Evolutionary conservation across 805 yeast genomes (phyloP).

Genomic region (Saturnispora saitoi): DNA sequence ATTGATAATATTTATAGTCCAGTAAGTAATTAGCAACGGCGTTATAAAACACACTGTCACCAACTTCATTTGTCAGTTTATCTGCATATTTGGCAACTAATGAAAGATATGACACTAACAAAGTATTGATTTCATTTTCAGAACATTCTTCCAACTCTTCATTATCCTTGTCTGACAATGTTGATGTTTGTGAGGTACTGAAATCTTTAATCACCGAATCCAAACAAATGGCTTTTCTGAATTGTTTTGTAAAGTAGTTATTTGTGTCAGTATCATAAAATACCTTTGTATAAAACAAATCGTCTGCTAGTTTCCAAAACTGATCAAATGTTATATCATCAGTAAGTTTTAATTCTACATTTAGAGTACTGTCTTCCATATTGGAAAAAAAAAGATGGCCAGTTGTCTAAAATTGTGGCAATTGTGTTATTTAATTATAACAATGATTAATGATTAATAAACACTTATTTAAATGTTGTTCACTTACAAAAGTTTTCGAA

Average conservation of each 20-base stretch:
- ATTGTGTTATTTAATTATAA: no score
- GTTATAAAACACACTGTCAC: constrained; percentile 22
- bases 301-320: constrained; percentile 29
- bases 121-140: constrained; percentile 27
- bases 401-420: no score
- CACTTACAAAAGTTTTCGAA: no score
- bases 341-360: neutral
- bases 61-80: constrained; percentile 10
- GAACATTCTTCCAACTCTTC: constrained; percentile 17
- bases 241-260: constrained; percentile 18
- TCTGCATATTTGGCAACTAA: constrained; percentile 26
- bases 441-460: no score
- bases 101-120: constrained; percentile 28
- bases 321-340: constrained; percentile 20
- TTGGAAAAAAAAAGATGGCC: neutral
- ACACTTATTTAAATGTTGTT: no score
- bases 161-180: constrained; percentile 1
- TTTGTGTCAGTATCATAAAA: constrained; percentile 21
- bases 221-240: constrained; percentile 4
- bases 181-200: neutral
- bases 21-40: constrained; percentile 22
- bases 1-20: constrained; percentile 25
- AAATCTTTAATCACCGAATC: constrained; percentile 3
- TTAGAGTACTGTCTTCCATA: neutral
- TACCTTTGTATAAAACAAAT: constrained; percentile 23